Percentiles rank a stretch among this genome's conserved stretches.
These are phyloP conservation scores for Rhodotorula sp. DNA, from an alignment of 1,284 basidiomycete genomes.

Conservation along the genomic window DNA sequence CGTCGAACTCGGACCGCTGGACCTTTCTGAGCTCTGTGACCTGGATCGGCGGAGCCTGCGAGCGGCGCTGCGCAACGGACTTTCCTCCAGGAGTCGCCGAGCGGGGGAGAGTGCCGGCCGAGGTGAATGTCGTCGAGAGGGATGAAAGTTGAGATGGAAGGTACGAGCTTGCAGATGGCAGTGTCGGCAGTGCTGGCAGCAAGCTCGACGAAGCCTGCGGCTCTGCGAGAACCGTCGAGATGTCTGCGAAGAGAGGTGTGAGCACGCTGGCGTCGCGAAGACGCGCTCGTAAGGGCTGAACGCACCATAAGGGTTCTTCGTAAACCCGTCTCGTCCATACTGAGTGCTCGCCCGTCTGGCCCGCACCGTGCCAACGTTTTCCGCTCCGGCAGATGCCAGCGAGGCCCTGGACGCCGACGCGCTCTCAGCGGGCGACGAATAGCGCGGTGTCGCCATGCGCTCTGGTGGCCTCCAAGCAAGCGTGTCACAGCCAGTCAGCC, in stretches of 20 bases:
- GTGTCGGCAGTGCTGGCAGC: slow-evolving; percentile 30
- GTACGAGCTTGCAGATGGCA: slow-evolving; percentile 35
- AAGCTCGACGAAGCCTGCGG: slow-evolving; percentile 7
- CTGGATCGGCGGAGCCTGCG: slow-evolving; percentile 32
- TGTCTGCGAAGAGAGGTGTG: slow-evolving; percentile 9
- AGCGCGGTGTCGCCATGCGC: too few relatives aligned
- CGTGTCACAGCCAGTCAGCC: too few relatives aligned
- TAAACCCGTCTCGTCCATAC: too few relatives aligned
- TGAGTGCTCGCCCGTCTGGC: too few relatives aligned
- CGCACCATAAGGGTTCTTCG: too few relatives aligned
- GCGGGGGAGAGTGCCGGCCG: slow-evolving; percentile 31
- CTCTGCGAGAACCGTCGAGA: slow-evolving; percentile 16
- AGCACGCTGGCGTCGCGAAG: background rate
- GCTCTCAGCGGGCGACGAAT: too few relatives aligned
- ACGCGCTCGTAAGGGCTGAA: too few relatives aligned
- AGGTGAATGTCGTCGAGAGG: slow-evolving; percentile 40
- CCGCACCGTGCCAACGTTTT: too few relatives aligned
- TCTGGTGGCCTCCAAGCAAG: too few relatives aligned
- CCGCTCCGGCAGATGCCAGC: too few relatives aligned
- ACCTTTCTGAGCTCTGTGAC: slow-evolving; percentile 34
- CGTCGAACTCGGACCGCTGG: slow-evolving; percentile 34
- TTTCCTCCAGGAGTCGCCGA: slow-evolving; percentile 19
- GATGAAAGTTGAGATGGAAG: slow-evolving; percentile 35
- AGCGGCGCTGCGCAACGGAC: slow-evolving; percentile 34
- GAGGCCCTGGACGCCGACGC: too few relatives aligned